A percentile compares a stretch with the other conserved stretches of the same genome.
Conservation (phyloP, 768 basidiomycete genomes). For the Wakefieldia striispora region DNA sequence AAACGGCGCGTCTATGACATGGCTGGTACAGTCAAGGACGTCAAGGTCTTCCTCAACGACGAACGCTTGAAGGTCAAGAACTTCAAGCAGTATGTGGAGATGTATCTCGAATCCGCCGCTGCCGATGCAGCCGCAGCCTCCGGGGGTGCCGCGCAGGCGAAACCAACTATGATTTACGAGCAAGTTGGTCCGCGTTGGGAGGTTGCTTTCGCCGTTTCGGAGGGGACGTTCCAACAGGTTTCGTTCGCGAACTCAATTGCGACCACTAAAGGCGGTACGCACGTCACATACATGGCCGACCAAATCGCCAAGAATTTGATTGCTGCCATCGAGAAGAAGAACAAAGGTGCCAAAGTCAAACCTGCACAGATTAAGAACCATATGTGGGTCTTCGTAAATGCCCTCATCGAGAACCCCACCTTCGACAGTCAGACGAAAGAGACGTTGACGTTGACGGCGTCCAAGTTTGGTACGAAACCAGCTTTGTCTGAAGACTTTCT, state of each 20-base stretch:
- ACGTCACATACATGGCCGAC: slow-evolving; percentile 82
- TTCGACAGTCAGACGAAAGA: slow-evolving; percentile 99
- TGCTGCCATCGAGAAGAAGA: slow-evolving; percentile 88
- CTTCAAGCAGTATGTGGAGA: slow-evolving; percentile 96
- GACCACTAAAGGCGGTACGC: slow-evolving; percentile 94
- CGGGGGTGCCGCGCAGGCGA: slow-evolving; percentile 75
- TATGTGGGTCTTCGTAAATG: slow-evolving; percentile 98
- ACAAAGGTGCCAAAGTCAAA: slow-evolving; percentile 94
- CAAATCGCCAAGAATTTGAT: slow-evolving; percentile 86
- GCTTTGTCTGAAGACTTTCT: slow-evolving; percentile 86
- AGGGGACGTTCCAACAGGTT: slow-evolving; percentile 89
- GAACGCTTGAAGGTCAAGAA: slow-evolving; percentile 89
- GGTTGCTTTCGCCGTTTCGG: slow-evolving; percentile 90
- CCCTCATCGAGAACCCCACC: slow-evolving; percentile 93
- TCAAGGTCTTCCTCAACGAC: slow-evolving; percentile 93
- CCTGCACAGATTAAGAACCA: slow-evolving; percentile 93
- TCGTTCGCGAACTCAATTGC: slow-evolving; percentile 98
- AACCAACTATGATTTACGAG: slow-evolving; percentile 83
- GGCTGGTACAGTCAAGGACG: slow-evolving; percentile 90
- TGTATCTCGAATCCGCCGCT: slow-evolving; percentile 81
- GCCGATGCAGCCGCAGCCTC: slow-evolving; percentile 66
- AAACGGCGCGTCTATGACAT: slow-evolving; percentile 95
- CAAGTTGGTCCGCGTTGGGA: slow-evolving; percentile 85
- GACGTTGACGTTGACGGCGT: slow-evolving; percentile 78
- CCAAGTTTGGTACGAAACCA: slow-evolving; percentile 91